Conservation (phyloP, 495 filamentous ascomycete species). For the Penicillium daleae region DNA sequence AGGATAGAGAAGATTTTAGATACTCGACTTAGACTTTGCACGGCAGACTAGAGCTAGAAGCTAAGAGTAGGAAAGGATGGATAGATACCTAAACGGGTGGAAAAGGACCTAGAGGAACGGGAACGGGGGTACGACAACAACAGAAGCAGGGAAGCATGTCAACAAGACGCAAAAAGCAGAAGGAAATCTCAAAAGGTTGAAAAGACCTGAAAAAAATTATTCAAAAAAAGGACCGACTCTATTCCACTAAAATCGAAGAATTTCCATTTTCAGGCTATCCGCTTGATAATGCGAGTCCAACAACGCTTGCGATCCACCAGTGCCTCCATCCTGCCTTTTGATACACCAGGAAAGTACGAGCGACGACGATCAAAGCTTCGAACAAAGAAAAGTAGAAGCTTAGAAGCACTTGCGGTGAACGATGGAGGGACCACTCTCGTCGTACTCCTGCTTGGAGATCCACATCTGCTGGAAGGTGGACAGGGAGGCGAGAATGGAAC, state of each 20-base stretch:
- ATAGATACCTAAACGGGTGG: no score
- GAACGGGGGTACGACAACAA: no score
- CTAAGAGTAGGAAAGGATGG: no score
- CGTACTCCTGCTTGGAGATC: constrained; percentile 99
- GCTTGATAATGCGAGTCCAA: constrained; percentile 54
- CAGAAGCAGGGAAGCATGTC: background rate
- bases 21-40: no score
- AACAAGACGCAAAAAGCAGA: background rate
- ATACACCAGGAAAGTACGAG: constrained; percentile 56
- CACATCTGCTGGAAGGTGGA: constrained; percentile 99
- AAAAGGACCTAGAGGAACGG: no score
- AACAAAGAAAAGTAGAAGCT: constrained; percentile 42
- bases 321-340: constrained; percentile 52
- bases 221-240: constrained; percentile 39
- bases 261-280: constrained; percentile 54
- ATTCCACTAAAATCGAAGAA: constrained; percentile 53
- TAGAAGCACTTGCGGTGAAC: constrained; percentile 99
- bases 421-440: constrained; percentile 98
- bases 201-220: constrained; percentile 11
- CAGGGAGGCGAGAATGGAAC: constrained; percentile 98
- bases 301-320: constrained; percentile 49
- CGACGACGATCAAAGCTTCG: constrained; percentile 45
- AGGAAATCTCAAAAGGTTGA: constrained; percentile 9
- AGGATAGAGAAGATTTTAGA: no score
- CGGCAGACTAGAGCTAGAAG: no score